Evolutionary conservation across 352 stramenopile species (phyloP), one percentile per base, ranked within the genome.

Genomic region (Phytophthora rubi): DNA sequence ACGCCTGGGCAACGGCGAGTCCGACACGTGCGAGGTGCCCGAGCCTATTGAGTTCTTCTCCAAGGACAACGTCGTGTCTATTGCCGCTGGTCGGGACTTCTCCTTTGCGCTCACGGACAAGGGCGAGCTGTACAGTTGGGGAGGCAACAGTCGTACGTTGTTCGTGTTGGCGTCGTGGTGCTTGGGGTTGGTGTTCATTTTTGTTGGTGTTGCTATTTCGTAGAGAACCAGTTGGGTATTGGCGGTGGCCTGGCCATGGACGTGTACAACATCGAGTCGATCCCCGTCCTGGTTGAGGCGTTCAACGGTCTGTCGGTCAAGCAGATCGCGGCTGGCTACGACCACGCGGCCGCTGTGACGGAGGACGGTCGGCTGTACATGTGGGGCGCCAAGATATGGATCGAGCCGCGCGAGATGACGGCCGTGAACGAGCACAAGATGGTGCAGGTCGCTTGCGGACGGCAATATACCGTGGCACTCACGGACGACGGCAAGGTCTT

Each of bases 251-350:
- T 98, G 30, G 79, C 88, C 23, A 96, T 98, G 85, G 94, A 98
- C 65, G 87, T 98, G 35, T 98, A 98, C 86, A 93, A 94, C 76
- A 97, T 98, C 80, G 94, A 98, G 72, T 89, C 92, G 21, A 93
- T 98, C 68, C 94, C 94, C n/a, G 86, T 90, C 49, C 79, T 90
- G 30, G 80, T 97, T 6, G 88, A 96, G 62, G 81, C 80, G 47
- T 94, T 97, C 65, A 75, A 70, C 45, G 80, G 83, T 53, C 47
- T 83, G 49, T 75, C 59, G 21, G 81, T 97, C 6, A 91, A 88
- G 55, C 84, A 98, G 69, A 93, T 99, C 51, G 90, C 92, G 15
- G 97, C 97, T 4, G 97, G 97, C 26, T 89, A 98, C 64, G 92
- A 95, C 63, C 97, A 99, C 80, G 94, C 94, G 72, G 87, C 85